A percentile compares a stretch with the other conserved stretches of the same genome.
These are phyloP conservation scores for Globisporangium viniferum DNA, from an alignment of 352 stramenopile genomes.

Conservation along the genomic window DNA sequence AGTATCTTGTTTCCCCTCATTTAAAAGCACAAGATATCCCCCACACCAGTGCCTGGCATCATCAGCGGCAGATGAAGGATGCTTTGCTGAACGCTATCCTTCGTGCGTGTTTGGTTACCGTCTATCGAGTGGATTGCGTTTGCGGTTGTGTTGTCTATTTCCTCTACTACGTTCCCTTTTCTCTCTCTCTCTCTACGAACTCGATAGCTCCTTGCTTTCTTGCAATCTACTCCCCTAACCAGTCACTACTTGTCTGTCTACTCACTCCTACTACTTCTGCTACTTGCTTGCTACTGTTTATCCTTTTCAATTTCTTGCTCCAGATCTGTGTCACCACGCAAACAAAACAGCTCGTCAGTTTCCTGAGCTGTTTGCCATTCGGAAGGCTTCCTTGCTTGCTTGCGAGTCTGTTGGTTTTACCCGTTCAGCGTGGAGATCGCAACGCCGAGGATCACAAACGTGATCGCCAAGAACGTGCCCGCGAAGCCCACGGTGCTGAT, in stretches of 20 bases:
- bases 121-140: neutral
- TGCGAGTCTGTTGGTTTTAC: slow-evolving; percentile 13
- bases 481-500: slow-evolving; percentile 70
- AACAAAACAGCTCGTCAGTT: neutral
- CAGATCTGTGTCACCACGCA: neutral
- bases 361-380: neutral
- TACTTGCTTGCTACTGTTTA: neutral
- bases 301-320: neutral
- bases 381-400: neutral
- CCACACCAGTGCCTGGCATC: neutral
- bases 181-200: neutral
- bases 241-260: neutral
- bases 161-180: neutral
- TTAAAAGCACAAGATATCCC: neutral
- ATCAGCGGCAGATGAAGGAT: neutral
- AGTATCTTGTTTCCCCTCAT: neutral
- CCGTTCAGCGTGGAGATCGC: slow-evolving; percentile 61
- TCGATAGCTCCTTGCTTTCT: neutral
- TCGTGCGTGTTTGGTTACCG: neutral
- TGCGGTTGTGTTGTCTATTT: neutral
- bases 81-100: no score
- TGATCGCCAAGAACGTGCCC: slow-evolving; percentile 53
- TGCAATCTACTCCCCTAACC: neutral
- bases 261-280: neutral
- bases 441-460: slow-evolving; percentile 64